Base-by-base conservation (phyloP, 2,329 filamentous ascomycete genomes). In the Scedosporium dehoogii region DNA sequence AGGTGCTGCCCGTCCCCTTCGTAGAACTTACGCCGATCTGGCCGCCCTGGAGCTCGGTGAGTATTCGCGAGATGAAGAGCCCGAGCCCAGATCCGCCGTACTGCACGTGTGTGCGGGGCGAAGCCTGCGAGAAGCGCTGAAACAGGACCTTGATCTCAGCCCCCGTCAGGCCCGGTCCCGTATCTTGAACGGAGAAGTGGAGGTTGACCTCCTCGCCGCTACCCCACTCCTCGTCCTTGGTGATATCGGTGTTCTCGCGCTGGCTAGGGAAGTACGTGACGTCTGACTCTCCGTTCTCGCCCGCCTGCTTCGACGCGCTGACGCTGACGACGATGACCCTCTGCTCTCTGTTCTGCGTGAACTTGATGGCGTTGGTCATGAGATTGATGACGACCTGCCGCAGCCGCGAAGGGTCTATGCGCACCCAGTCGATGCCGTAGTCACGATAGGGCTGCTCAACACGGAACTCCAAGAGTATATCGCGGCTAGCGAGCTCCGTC, bases 301-400 rank as follows among this genome's bases (percentile, higher is more conserved):
- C 71, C 1, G 82, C 76, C 23, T 84, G 75, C 41, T 73, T 79
- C 1, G 86, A 88, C 1, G 86, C 88, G 46, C 82, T 84, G 2
- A 92, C 75, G 1, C 81, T 84, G 23, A 92, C 83, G 6, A 79
- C 79, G 65, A 92, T 91, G 3, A 73, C 73, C 16, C 83, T 77
- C 60, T 74, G 80, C 58, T 83, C 80, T 60, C 86, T 82, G 0
- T 83, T 82, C 66, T 85, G 83, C 0, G 83, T 85, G 63, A 86
- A 86, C 67, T 86, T 86, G 72, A 87, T 84, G 33, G 84, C 84
- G 66, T 87, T 87, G 42, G 83, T 85, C 71, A 90, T 85, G 14
- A 92, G 77, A 69, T 92, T 92, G 70, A 92, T 91, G 48, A 92
- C 74, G 2, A 92, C 85, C 70, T 92, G 89, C 53, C 88, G 79